Evolutionary conservation across 2,329 filamentous ascomycete genomes (phyloP).

Genomic region (Thielaviopsis ethacetica): DNA sequence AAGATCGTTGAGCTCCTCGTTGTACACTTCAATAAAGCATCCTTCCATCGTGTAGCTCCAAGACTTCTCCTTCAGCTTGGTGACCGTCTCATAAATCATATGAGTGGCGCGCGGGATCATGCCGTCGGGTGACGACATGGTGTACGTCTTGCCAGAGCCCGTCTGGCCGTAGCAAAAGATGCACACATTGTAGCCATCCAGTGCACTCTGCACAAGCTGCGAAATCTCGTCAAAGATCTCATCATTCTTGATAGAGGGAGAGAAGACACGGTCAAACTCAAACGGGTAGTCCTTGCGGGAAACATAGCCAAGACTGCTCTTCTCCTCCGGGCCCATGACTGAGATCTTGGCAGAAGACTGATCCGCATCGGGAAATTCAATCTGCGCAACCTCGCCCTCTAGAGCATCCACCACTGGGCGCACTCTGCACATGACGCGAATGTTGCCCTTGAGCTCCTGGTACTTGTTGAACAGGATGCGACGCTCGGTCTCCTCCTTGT

Average conservation of each 20-base stretch:
- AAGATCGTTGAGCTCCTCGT: constrained; percentile 88
- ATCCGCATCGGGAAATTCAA: constrained; percentile 58
- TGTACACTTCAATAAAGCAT: constrained; percentile 94
- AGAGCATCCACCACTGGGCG: constrained; percentile 48
- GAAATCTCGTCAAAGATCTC: constrained; percentile 94
- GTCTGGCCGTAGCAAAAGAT: constrained; percentile 99
- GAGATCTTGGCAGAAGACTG: constrained; percentile 80
- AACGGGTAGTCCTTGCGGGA: constrained; percentile 70
- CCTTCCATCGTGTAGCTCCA: constrained; percentile 93
- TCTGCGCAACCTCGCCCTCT: constrained; percentile 52
- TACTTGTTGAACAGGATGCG: constrained; percentile 94
- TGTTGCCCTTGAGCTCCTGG: constrained; percentile 94
- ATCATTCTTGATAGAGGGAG: constrained; percentile 57
- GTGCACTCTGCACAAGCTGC: constrained; percentile 85
- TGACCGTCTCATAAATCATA: constrained; percentile 85
- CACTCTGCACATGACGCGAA: constrained; percentile 93
- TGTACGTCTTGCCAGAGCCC: constrained; percentile 89
- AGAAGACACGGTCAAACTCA: constrained; percentile 85
- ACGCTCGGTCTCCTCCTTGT: constrained; percentile 79
- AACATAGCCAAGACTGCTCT: constrained; percentile 59
- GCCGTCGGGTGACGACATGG: constrained; percentile 80
- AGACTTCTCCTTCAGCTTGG: constrained; percentile 69
- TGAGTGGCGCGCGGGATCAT: constrained; percentile 91
- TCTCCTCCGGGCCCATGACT: constrained; percentile 68
- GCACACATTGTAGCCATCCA: constrained; percentile 96